Conservation (phyloP, 257 asterid species). For the Verbascum thapsus region DNA sequence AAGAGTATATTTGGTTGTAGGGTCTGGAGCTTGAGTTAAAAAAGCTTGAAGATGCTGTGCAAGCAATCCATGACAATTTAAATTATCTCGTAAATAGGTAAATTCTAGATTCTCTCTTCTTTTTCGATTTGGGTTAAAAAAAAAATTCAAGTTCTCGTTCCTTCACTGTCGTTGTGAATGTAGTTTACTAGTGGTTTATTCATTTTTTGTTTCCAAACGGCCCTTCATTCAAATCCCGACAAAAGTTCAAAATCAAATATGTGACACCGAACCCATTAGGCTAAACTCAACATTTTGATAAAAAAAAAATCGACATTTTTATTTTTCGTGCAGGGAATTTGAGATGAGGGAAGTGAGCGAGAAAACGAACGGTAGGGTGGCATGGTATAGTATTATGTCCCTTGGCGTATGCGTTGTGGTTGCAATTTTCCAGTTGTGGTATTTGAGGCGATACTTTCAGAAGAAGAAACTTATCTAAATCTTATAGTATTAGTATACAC, state of each 20-base stretch:
- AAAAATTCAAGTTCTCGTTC: too few species aligned
- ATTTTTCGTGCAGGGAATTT: slow-evolving; percentile 48
- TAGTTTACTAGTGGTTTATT: too few species aligned
- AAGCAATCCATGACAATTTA: slow-evolving; percentile 48
- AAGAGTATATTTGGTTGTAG: slow-evolving; percentile 30
- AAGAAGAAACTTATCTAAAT: slow-evolving; percentile 69
- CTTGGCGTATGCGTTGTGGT: slow-evolving; percentile 54
- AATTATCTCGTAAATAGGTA: slow-evolving; percentile 50
- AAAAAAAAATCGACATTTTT: not conserved
- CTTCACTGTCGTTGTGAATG: too few species aligned
- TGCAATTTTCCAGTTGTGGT: slow-evolving; percentile 47
- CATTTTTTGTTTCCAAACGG: too few species aligned
- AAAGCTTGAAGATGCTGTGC: slow-evolving; percentile 60
- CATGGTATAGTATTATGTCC: slow-evolving; percentile 53
- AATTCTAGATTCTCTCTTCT: not conserved
- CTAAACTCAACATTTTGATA: too few species aligned
- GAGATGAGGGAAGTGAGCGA: slow-evolving; percentile 55
- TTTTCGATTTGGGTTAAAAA: too few species aligned
- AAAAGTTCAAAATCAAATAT: too few species aligned
- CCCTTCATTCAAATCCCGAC: not conserved
- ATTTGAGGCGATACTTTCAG: slow-evolving; percentile 60
- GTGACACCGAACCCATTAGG: too few species aligned
- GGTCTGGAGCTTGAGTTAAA: slow-evolving; percentile 68
- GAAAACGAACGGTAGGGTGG: slow-evolving; percentile 55
- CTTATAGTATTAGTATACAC: not conserved